Conservation (phyloP, 306 rosid species). For the Hippophae gyantsensis region DNA sequence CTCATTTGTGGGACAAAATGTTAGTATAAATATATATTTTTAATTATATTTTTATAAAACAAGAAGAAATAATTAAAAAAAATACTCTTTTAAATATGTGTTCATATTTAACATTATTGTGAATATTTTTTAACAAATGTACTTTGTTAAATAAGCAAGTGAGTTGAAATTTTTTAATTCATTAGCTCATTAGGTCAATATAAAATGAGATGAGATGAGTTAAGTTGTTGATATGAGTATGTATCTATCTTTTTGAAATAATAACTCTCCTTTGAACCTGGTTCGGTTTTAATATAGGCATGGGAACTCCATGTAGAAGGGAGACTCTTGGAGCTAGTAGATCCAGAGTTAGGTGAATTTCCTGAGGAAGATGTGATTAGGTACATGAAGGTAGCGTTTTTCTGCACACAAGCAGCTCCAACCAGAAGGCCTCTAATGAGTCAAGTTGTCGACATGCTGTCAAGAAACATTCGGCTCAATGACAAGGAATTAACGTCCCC, state of each 20-base stretch:
- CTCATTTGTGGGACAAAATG: too few species aligned
- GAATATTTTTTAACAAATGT: too few species aligned
- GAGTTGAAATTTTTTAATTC: too few species aligned
- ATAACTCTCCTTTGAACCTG: too few species aligned
- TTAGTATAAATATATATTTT: too few species aligned
- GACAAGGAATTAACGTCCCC: slow-evolving; percentile 71
- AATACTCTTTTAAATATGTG: too few species aligned
- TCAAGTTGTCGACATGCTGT: slow-evolving; percentile 72
- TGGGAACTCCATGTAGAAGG: slow-evolving; percentile 81
- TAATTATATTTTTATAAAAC: too few species aligned
- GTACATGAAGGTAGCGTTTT: slow-evolving; percentile 82
- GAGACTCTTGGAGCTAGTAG: slow-evolving; percentile 60
- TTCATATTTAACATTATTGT: too few species aligned
- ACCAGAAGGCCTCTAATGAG: slow-evolving; percentile 68
- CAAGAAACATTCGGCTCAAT: slow-evolving; percentile 54
- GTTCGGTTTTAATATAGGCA: slow-evolving; percentile 37
- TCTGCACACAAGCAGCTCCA: slow-evolving; percentile 78
- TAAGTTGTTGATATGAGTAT: not conserved
- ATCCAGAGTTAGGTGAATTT: slow-evolving; percentile 46
- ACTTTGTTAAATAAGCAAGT: too few species aligned
- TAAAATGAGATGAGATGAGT: too few species aligned
- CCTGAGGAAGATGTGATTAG: slow-evolving; percentile 56
- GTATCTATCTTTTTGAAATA: not conserved
- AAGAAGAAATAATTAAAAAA: too few species aligned
- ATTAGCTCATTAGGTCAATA: too few species aligned